Evolutionary conservation across 73 alveolate species (phyloP).

Genomic region (Tetrahymena thermophila): DNA sequence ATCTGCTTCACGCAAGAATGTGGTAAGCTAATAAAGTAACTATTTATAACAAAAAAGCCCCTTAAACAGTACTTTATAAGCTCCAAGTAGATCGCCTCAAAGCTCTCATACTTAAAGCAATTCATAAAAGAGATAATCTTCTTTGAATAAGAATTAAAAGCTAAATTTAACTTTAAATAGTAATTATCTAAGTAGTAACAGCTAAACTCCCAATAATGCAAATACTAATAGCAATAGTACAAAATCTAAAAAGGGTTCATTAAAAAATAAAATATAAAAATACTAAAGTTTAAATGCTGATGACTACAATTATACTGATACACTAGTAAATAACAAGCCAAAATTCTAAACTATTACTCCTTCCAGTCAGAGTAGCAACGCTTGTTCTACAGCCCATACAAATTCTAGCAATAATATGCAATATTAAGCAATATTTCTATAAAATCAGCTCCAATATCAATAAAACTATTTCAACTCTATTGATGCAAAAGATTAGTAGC

Average conservation of each 20-base stretch:
- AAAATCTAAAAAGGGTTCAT: not conserved
- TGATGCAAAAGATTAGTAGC: not conserved
- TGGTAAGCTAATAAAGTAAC: not conserved
- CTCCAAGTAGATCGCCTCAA: not conserved
- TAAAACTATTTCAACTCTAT: not conserved
- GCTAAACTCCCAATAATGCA: not conserved
- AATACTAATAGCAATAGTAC: not conserved
- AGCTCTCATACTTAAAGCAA: not conserved
- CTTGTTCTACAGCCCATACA: not conserved
- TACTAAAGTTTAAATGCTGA: not conserved
- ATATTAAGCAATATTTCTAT: not conserved
- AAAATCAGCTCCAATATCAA: not conserved
- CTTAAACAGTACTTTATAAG: not conserved
- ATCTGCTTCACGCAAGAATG: not conserved
- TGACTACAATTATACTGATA: not conserved
- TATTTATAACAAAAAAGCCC: not conserved
- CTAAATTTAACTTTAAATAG: not conserved
- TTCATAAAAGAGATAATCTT: not conserved
- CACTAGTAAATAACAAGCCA: not conserved
- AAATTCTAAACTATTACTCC: not conserved
- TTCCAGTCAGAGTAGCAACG: not conserved
- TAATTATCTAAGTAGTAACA: not conserved
- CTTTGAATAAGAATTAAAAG: not conserved
- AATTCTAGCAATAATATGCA: not conserved
- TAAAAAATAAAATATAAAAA: not conserved